Base-by-base conservation (phyloP, 306 rosid genomes). In the Sindora glabra region DNA sequence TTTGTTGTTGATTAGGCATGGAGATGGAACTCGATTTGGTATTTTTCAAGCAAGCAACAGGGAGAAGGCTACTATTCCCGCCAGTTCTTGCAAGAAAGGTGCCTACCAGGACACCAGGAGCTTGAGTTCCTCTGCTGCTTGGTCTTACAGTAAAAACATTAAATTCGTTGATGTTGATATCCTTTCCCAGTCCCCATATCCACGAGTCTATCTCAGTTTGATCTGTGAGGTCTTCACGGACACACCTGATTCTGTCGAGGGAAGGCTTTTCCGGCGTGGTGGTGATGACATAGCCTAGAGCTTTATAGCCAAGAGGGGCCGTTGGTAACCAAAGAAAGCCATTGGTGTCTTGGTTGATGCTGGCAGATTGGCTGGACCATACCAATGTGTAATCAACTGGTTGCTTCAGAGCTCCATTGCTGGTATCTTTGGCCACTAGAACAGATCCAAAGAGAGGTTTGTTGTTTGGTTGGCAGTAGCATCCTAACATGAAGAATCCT, bases 311-410 rank as follows among this genome's bases (percentile, higher is more conserved):
- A 12, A 64, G 49, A 0, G 88, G 86, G 8, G 97, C 62, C 7
- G 54, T 58, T 27, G 97, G 97, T 34, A 74, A 48, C 97, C 95
- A 90, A 47, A 90, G 19, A 41, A 80, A 90, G 6, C 77, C 82
- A 27, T 72, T 30, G 3, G 62, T 71, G 10, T 88, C 85, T 71
- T 74, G 70, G 54, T 73, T 66, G 30, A 75, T 68, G 0, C 45
- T 59, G 29, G 44, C 8, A 2, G 84, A 67, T 63, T 70, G 67
- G 9, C 83, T 90, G 57, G 51, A 78, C 89, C 86, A 90, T 10
- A 83, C 71, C 5, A 84, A 82, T 11, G 72, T 72, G 73, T 87
- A 90, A 62, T 80, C 90, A 15, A 75, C 11, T 3, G 97, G 90
- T 42, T 48, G 23, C 64, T 58, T 65, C 29, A 89, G 13, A 11